Evolutionary conservation across 164 flowering plant genomes (phyloP).

Genomic region (Vitis amurensis): DNA sequence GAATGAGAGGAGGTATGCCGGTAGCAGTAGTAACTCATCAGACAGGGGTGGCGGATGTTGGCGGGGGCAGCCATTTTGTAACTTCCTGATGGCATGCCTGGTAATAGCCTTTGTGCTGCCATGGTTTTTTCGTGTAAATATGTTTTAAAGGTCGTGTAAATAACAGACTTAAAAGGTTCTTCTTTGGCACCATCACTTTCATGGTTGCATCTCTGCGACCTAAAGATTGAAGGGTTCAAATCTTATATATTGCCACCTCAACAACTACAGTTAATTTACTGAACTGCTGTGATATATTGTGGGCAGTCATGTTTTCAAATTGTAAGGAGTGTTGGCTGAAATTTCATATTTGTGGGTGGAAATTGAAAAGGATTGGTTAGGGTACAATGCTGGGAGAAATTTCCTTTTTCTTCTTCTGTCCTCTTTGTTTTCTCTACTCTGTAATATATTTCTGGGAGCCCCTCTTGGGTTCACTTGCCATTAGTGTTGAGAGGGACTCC

Average conservation of each 20-base stretch:
- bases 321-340: not conserved
- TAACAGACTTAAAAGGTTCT: not conserved
- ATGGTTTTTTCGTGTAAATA: conserved; percentile 54
- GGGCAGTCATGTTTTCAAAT: not conserved
- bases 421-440: not conserved
- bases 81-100: conserved; percentile 59
- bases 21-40: conserved; percentile 15
- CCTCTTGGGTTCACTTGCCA: too few species aligned
- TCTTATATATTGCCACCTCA: not conserved
- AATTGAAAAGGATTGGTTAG: not conserved
- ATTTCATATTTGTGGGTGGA: not conserved
- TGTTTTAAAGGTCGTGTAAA: conserved; percentile 30
- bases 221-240: conserved; percentile 4
- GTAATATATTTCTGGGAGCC: too few species aligned
- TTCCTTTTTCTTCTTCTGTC: not conserved
- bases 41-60: conserved; percentile 38
- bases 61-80: conserved; percentile 61
- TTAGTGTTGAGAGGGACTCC: too few species aligned
- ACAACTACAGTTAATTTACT: not conserved
- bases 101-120: conserved; percentile 59
- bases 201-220: not conserved
- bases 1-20: conserved; percentile 33
- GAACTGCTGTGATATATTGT: not conserved
- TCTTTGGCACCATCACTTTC: not conserved
- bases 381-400: not conserved